phyloP scores from a whole-genome alignment of 495 filamentous ascomycete genomes.

The Jackrogersella multiformis region DNA sequence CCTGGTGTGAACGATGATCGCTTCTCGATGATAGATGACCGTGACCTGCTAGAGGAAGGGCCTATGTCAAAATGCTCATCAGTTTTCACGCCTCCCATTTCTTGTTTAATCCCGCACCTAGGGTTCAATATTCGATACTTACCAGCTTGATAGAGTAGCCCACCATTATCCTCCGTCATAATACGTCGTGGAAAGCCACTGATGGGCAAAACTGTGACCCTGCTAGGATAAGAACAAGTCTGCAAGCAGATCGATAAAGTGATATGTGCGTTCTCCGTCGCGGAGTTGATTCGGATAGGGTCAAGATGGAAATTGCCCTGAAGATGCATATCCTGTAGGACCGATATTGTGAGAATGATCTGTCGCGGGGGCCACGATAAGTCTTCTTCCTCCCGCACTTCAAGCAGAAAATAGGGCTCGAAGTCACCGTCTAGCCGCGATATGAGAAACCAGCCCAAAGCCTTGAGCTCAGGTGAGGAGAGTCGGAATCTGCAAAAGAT shows the following conservation, averaged over 20 bases:
- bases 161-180: constrained; percentile 43
- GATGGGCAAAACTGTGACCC: constrained; percentile 43
- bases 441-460: constrained; percentile 43
- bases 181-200: constrained; percentile 51
- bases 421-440: constrained; percentile 46
- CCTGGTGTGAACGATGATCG: constrained; percentile 43
- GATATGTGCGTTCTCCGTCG: constrained; percentile 36
- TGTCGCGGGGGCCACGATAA: constrained; percentile 27
- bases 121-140: background rate
- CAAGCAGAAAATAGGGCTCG: constrained; percentile 48
- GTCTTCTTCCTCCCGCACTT: constrained; percentile 37
- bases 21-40: constrained; percentile 48
- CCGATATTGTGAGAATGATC: constrained; percentile 40
- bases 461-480: constrained; percentile 40
- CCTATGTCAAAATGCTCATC: constrained; percentile 41
- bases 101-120: background rate
- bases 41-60: constrained; percentile 42
- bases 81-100: constrained; percentile 36
- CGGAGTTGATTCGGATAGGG: constrained; percentile 33
- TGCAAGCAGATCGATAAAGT: constrained; percentile 47
- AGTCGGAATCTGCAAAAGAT: constrained; percentile 49
- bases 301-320: constrained; percentile 44
- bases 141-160: constrained; percentile 49
- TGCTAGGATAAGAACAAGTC: constrained; percentile 33
- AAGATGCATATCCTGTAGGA: constrained; percentile 44